Conservation (phyloP, 106 monocot genomes). For the Dactylorhiza incarnata region DNA sequence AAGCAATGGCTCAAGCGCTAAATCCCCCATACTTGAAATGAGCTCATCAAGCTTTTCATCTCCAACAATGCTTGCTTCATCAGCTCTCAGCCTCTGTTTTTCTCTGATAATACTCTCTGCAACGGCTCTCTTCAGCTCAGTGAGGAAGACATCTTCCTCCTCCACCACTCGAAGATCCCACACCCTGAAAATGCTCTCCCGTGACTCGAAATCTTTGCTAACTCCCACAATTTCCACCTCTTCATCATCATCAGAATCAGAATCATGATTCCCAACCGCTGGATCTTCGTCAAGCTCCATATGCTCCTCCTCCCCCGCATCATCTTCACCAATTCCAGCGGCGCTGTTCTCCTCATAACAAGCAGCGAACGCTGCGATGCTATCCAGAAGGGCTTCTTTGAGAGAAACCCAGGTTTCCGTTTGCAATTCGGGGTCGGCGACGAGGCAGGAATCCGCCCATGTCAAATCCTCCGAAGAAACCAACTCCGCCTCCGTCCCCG, state of each 20-base stretch:
- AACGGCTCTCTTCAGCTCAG: slow-evolving; percentile 6
- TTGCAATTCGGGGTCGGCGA: slow-evolving; percentile 18
- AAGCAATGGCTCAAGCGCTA: not conserved
- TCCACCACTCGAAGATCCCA: not conserved
- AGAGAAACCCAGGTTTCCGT: slow-evolving; percentile 28
- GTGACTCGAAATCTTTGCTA: not conserved
- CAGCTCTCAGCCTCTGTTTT: not conserved
- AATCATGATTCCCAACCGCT: not conserved
- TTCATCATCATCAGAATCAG: not conserved
- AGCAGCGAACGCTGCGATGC: slow-evolving; percentile 5
- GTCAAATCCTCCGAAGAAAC: slow-evolving; percentile 30
- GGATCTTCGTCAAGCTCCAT: not conserved
- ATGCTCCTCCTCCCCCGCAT: not conserved
- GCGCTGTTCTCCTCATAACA: not conserved
- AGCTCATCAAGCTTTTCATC: slow-evolving; percentile 3
- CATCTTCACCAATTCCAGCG: not conserved
- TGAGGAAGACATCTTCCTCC: slow-evolving; percentile 3
- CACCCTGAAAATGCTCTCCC: slow-evolving; percentile 8
- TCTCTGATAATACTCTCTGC: slow-evolving; percentile 1
- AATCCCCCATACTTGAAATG: slow-evolving; percentile 5
- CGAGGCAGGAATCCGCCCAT: slow-evolving; percentile 44
- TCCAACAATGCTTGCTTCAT: not conserved
- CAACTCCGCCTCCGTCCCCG: not conserved
- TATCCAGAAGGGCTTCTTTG: slow-evolving; percentile 32
- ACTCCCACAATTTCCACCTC: not conserved